phyloP scores from a whole-genome alignment of 768 basidiomycete species.

The Dentipellis sp. region DNA sequence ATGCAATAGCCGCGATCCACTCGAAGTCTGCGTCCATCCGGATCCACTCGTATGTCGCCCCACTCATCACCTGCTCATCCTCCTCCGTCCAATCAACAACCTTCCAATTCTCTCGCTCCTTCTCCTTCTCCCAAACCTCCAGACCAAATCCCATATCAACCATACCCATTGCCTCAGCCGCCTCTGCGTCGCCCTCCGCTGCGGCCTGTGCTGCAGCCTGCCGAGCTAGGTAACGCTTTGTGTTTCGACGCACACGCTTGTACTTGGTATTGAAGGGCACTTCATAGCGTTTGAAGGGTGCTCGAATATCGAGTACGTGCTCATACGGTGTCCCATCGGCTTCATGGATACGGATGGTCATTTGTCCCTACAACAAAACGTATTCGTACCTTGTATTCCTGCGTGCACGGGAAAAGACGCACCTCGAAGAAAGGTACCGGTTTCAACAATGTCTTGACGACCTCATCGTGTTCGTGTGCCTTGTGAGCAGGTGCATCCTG shows the following conservation, averaged over 20 bases:
- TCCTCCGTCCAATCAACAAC: slow-evolving; percentile 98
- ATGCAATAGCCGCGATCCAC: slow-evolving; percentile 91
- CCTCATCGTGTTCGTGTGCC: slow-evolving; percentile 55
- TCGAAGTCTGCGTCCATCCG: slow-evolving; percentile 98
- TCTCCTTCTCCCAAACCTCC: slow-evolving; percentile 94
- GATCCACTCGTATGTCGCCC: slow-evolving; percentile 99
- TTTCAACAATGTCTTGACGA: slow-evolving; percentile 56
- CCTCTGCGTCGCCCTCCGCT: slow-evolving; percentile 86
- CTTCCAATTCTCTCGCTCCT: slow-evolving; percentile 89
- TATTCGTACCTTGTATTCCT: neutral
- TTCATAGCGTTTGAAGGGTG: slow-evolving; percentile 86
- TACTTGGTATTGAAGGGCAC: slow-evolving; percentile 99
- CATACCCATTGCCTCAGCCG: slow-evolving; percentile 89
- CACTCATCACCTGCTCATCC: slow-evolving; percentile 87
- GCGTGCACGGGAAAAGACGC: slow-evolving; percentile 7
- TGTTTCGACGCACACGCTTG: slow-evolving; percentile 91
- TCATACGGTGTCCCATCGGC: slow-evolving; percentile 99
- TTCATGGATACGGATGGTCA: slow-evolving; percentile 98
- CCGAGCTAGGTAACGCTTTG: slow-evolving; percentile 89
- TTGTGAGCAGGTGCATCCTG: slow-evolving; percentile 79
- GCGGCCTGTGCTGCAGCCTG: slow-evolving; percentile 91
- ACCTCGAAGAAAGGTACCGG: slow-evolving; percentile 90
- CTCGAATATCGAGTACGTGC: slow-evolving; percentile 89
- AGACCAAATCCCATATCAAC: slow-evolving; percentile 91
- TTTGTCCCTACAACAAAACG: slow-evolving; percentile 58